phyloP scores from a whole-genome alignment of 2,329 filamentous ascomycete genomes.

The Fusarium cicatricum region DNA sequence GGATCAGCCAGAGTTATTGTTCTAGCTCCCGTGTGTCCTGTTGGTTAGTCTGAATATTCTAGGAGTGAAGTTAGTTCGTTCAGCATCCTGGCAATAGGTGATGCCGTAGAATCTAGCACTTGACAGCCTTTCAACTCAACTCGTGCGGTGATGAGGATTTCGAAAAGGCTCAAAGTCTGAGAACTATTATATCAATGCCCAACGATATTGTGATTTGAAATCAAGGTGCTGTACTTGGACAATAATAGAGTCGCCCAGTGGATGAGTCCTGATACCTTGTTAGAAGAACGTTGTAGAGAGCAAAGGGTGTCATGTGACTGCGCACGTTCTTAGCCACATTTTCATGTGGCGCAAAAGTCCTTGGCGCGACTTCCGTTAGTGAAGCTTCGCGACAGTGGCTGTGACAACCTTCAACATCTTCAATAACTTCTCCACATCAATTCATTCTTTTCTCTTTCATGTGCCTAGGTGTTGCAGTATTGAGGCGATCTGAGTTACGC shows the following conservation, averaged over 20 bases:
- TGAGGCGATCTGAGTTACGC: not conserved
- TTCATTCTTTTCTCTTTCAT: not conserved
- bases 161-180: no score
- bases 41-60: not conserved
- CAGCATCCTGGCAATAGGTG: no score
- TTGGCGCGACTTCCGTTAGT: not conserved
- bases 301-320: constrained; percentile 12
- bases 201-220: no score
- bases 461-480: not conserved
- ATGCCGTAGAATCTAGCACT: not conserved
- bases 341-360: not conserved
- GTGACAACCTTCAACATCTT: constrained; percentile 13
- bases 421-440: not conserved
- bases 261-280: not conserved
- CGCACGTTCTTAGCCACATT: constrained; percentile 1
- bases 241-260: no score
- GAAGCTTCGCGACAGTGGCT: constrained; percentile 32
- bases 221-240: no score
- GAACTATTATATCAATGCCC: no score
- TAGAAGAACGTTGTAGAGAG: not conserved
- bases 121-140: not conserved
- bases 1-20: no score
- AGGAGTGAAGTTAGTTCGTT: not conserved
- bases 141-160: no score
- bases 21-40: no score